Evolutionary conservation across 768 basidiomycete species (phyloP).

Genomic region (Suillus brevipes): DNA sequence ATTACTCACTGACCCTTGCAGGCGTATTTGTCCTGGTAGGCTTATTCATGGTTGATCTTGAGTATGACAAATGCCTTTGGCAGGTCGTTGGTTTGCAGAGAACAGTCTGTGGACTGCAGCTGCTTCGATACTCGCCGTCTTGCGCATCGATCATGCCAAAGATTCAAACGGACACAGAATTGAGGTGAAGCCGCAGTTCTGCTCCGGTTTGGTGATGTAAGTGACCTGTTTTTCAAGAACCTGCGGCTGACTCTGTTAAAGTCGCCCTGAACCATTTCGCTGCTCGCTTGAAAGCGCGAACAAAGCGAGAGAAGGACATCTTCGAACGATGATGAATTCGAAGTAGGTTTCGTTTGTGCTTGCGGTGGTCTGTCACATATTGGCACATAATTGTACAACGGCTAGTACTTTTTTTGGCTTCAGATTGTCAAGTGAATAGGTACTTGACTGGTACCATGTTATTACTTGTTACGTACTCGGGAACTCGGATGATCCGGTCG

Average conservation of each 20-base stretch:
- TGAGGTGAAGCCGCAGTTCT: not conserved
- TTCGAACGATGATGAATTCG: not conserved
- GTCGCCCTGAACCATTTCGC: not conserved
- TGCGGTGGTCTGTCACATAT: too few species aligned
- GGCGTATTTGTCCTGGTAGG: conserved; percentile 6
- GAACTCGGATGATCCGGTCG: too few species aligned
- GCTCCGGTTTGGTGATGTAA: not conserved
- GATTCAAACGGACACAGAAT: not conserved
- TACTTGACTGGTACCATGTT: too few species aligned
- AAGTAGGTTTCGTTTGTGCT: not conserved
- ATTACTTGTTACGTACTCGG: too few species aligned
- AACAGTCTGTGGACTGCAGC: not conserved
- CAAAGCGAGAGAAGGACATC: not conserved
- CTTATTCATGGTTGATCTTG: not conserved
- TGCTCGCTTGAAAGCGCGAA: not conserved
- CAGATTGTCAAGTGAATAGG: too few species aligned
- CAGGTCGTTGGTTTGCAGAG: conserved; percentile 8
- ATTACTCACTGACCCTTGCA: not conserved
- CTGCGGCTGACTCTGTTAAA: not conserved
- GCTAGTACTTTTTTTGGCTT: too few species aligned
- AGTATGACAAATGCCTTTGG: not conserved
- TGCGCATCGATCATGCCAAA: not conserved
- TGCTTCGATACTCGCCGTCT: not conserved
- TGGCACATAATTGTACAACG: too few species aligned
- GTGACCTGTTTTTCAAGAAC: not conserved